Percentiles rank a stretch among this genome's conserved stretches.
These are phyloP conservation scores for Diaporthe citri DNA, from an alignment of 2,329 filamentous ascomycete species.

Conservation along the genomic window DNA sequence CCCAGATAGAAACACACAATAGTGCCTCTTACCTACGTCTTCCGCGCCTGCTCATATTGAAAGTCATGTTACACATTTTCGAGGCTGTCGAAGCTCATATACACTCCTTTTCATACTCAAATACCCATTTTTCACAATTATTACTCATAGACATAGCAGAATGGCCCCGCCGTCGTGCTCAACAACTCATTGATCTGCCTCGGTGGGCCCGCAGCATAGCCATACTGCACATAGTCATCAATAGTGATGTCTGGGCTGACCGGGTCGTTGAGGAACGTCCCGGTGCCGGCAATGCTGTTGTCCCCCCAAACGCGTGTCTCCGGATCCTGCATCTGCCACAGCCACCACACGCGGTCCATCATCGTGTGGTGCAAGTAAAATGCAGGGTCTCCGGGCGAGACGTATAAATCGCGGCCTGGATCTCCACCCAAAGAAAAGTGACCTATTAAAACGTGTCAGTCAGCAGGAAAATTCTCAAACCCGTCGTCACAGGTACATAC, in stretches of 20 bases:
- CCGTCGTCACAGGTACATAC: not conserved
- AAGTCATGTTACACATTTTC: not conserved
- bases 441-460: not conserved
- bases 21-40: not conserved
- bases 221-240: constrained; percentile 30
- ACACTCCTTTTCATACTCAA: not conserved
- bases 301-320: constrained; percentile 49
- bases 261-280: constrained; percentile 36
- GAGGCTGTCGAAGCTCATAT: not conserved
- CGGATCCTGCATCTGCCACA: constrained; percentile 52
- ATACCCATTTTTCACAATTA: no score
- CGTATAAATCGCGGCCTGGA: not conserved
- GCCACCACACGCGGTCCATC: constrained; percentile 50
- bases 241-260: constrained; percentile 44
- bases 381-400: constrained; percentile 5
- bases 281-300: constrained; percentile 16
- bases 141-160: constrained; percentile 40
- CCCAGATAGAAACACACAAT: not conserved
- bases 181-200: constrained; percentile 34
- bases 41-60: no score
- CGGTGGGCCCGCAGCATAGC: constrained; percentile 4
- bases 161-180: constrained; percentile 35
- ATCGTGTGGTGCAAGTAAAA: constrained; percentile 10
- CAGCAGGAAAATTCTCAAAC: not conserved
- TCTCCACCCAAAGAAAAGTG: not conserved